Base-by-base conservation (phyloP, 208 protist genomes). In the Trypanosoma cruzi region DNA sequence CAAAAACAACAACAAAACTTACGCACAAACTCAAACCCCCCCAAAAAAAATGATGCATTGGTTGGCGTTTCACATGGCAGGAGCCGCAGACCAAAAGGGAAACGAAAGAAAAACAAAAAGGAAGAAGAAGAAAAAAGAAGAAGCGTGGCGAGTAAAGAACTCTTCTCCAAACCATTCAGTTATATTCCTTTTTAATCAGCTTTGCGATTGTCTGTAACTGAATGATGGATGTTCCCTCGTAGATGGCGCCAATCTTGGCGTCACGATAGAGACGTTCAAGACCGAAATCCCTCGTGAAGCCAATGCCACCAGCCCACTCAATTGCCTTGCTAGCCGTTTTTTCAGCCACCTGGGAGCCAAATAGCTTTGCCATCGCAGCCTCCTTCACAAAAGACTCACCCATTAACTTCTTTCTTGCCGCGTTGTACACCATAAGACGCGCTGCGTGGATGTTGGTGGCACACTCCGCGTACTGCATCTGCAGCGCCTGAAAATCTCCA, bases 151-250 rank as follows among this genome's bases (percentile, higher is more conserved):
- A 53, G n/a, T n/a, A n/a, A n/a, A n/a, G n/a, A n/a, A n/a, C n/a
- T n/a, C n/a, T n/a, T n/a, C n/a, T n/a, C n/a, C n/a, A n/a, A n/a
- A n/a, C n/a, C n/a, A n/a, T n/a, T 59, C 22, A 64, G 2, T 52
- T 69, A 62, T 88, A 89, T 63, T 89, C 67, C 0, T 89, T 69
- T 60, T 92, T 84, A 18, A 98, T 60, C 37, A 89, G 49, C 72
- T 98, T 98, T 34, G 96, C 96, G 66, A 99, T 98, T 4, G 93
- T 97, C 71, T 96, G 87, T 22, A 98, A 79, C 84, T 98, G 95
- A 62, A 99, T 99, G 75, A 98, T 98, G 31, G 85, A 92, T 0
- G 97, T 99, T 37, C 97, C 97, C 63, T 99, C 97, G 74, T 97
- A 98, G 67, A 97, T 96, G 59, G 90, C 81, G 3, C 92, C 87